Conservation (phyloP, 176 grass and related monocot genomes). For the Cocos nucifera region DNA sequence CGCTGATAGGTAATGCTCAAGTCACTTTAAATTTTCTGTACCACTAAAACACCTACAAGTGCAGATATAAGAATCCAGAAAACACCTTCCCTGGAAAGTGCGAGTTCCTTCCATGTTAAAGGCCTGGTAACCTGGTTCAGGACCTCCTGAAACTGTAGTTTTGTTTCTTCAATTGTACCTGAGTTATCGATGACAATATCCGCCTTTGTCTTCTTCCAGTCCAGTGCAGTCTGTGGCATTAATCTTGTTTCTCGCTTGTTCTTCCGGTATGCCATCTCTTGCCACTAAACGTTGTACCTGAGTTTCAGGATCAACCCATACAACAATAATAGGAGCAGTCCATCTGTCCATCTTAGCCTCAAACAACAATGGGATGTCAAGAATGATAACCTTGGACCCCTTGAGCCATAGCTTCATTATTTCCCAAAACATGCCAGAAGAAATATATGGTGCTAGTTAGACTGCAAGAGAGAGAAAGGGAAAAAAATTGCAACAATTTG, state of each 20-base stretch:
- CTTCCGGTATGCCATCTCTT: slow-evolving; percentile 61
- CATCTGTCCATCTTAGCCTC: slow-evolving; percentile 77
- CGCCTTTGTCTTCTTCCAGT: slow-evolving; percentile 62
- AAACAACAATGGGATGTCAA: slow-evolving; percentile 76
- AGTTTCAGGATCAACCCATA: slow-evolving; percentile 67
- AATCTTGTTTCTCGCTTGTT: slow-evolving; percentile 61
- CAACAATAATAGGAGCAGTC: slow-evolving; percentile 63
- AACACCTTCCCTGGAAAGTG: slow-evolving; percentile 52
- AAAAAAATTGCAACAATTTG: neutral
- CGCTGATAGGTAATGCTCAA: neutral
- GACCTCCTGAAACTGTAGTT: slow-evolving; percentile 44
- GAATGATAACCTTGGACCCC: slow-evolving; percentile 56
- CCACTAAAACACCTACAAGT: slow-evolving; percentile 38
- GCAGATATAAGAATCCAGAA: slow-evolving; percentile 43
- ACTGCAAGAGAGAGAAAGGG: slow-evolving; percentile 39
- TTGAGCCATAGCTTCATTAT: slow-evolving; percentile 69
- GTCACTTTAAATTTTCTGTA: slow-evolving; percentile 65
- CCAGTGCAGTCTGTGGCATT: slow-evolving; percentile 48
- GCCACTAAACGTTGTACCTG: slow-evolving; percentile 66
- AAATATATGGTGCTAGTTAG: slow-evolving; percentile 75
- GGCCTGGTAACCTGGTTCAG: slow-evolving; percentile 36
- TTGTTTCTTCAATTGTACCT: slow-evolving; percentile 47
- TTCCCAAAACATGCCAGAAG: slow-evolving; percentile 69
- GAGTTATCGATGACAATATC: slow-evolving; percentile 83
- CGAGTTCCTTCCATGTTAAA: slow-evolving; percentile 58